phyloP scores from a whole-genome alignment of 345 rosid genomes.

The Acer yangbiense region DNA sequence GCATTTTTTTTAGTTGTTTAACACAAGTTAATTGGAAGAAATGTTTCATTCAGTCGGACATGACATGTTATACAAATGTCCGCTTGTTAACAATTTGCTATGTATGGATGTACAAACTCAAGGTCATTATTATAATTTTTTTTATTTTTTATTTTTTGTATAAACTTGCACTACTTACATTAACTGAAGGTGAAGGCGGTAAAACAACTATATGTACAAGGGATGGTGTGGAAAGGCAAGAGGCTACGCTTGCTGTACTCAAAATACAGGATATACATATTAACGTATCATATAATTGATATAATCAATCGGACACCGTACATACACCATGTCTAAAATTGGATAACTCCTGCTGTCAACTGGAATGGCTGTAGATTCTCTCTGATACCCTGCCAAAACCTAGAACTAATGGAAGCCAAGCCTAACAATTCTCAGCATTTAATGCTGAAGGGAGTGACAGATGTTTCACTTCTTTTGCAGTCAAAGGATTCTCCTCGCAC shows the following conservation, averaged over 20 bases:
- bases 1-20: too few relatives aligned
- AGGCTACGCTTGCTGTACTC: too few relatives aligned
- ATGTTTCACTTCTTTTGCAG: conserved; percentile 45
- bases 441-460: conserved; percentile 30
- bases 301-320: background rate
- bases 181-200: background rate
- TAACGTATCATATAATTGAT: background rate
- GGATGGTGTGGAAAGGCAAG: conserved; percentile 3
- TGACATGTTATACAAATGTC: too few relatives aligned
- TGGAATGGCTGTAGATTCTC: background rate
- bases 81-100: too few relatives aligned
- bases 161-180: conserved; percentile 29
- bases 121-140: too few relatives aligned
- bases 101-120: too few relatives aligned
- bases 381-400: conserved; percentile 13
- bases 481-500: conserved; percentile 40
- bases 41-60: too few relatives aligned
- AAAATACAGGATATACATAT: background rate
- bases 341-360: conserved; percentile 25
- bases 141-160: too few relatives aligned
- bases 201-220: conserved; percentile 32
- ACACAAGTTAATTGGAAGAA: too few relatives aligned
- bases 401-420: conserved; percentile 12
- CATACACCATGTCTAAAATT: conserved; percentile 34
- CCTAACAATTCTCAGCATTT: conserved; percentile 38